These are phyloP conservation scores for Globisporangium yorkense DNA, from an alignment of 352 stramenopile species.

Conservation along the genomic window DNA sequence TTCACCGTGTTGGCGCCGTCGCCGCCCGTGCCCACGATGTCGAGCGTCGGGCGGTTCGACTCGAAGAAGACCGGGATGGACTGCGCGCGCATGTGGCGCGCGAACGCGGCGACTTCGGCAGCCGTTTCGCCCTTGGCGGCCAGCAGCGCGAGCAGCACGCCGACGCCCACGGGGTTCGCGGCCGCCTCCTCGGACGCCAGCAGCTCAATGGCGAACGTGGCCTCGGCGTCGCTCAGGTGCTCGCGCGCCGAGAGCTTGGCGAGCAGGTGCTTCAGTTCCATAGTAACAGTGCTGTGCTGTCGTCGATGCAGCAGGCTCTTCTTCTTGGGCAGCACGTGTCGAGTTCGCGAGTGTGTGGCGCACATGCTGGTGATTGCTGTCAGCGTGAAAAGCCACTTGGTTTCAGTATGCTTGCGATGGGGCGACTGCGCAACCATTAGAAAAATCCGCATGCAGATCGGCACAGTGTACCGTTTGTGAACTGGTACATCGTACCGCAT, in stretches of 20 bases:
- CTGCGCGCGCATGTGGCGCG: slow-evolving; percentile 93
- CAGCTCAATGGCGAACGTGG: slow-evolving; percentile 56
- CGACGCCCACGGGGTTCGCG: slow-evolving; percentile 70
- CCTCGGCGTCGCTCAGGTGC: slow-evolving; percentile 65
- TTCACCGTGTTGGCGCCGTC: slow-evolving; percentile 99
- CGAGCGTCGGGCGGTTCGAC: slow-evolving; percentile 83
- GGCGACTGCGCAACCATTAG: too few relatives aligned
- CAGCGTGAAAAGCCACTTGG: too few relatives aligned
- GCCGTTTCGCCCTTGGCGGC: slow-evolving; percentile 93
- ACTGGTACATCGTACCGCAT: too few relatives aligned
- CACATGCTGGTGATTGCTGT: too few relatives aligned
- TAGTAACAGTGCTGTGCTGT: slow-evolving; percentile 6
- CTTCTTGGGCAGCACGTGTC: too few relatives aligned
- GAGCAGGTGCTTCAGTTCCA: slow-evolving; percentile 73
- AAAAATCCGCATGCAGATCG: too few relatives aligned
- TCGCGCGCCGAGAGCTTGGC: slow-evolving; percentile 68
- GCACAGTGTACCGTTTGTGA: too few relatives aligned
- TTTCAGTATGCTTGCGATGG: too few relatives aligned
- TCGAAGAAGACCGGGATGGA: slow-evolving; percentile 77
- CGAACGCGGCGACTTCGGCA: slow-evolving; percentile 94
- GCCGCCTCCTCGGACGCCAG: slow-evolving; percentile 63
- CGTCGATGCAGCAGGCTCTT: too few relatives aligned
- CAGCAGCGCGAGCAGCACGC: slow-evolving; percentile 92
- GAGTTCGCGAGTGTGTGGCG: too few relatives aligned
- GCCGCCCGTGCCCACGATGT: slow-evolving; percentile 98